A percentile compares a stretch with the other conserved stretches of the same genome.
Evolutionary conservation across 2,329 filamentous ascomycete genomes (phyloP).

Genomic region (Cryphonectria parasitica): DNA sequence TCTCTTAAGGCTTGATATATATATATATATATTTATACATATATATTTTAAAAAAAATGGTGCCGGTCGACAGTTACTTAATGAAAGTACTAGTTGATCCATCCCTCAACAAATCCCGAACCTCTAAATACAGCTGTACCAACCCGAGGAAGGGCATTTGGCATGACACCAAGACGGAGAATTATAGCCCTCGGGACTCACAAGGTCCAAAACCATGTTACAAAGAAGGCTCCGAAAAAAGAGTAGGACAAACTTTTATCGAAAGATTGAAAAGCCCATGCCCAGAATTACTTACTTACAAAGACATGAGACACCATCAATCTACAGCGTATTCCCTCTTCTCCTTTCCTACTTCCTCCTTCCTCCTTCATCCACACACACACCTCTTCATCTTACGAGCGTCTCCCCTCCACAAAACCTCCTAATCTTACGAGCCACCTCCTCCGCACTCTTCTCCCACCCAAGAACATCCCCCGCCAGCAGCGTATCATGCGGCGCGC

Average conservation of each 20-base stretch:
- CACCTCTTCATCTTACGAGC: not conserved
- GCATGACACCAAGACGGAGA: not conserved
- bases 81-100: no score
- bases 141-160: not conserved
- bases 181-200: not conserved
- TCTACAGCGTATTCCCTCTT: not conserved
- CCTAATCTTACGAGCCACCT: slow-evolving; percentile 12
- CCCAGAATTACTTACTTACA: not conserved
- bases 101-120: not conserved
- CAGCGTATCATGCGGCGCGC: slow-evolving; percentile 49
- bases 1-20: no score
- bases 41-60: no score
- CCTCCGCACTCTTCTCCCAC: slow-evolving; percentile 38
- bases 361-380: not conserved
- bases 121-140: not conserved
- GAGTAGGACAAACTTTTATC: not conserved
- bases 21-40: no score
- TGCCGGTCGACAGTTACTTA: no score
- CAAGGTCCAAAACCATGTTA: not conserved
- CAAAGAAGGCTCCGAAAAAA: not conserved
- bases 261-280: no score
- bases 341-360: not conserved
- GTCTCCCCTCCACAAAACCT: slow-evolving; percentile 16
- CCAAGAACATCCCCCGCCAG: slow-evolving; percentile 43
- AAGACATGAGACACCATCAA: not conserved